Evolutionary conservation across 768 basidiomycete genomes (phyloP), one percentile per base, ranked within the genome.

Genomic region (Tricholoma sp.): DNA sequence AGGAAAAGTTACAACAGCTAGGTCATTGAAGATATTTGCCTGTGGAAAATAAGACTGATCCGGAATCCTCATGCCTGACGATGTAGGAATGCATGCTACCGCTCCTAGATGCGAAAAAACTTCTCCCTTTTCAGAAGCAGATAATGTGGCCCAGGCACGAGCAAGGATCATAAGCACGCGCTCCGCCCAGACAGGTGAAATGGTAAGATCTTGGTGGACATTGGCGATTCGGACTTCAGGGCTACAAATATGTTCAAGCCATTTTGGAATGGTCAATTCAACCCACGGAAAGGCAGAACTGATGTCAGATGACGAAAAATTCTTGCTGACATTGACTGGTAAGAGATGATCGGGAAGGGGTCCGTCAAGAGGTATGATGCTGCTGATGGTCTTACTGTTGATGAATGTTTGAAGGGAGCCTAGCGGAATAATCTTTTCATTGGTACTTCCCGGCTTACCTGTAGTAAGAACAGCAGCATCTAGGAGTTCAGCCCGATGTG

Each of bases 11-110:
- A 94, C 85, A 43, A 92, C 81, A 0, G 95, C 86, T 24, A 96
- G 76, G 68, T 98, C 95, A n/a, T 83, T 80, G 68, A 99, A 98
- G 46, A 98, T 76, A 64, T 91, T 84, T 43, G 88, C 92, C 59
- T 83, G 92, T 10, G 88, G 74, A 66, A 97, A 95, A 71, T 97
- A 98, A 3, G 89, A 73, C 57, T 92, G 83, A 7, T 73, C 72
- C 0, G 95, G 91, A 37, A 71, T 65, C 59, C 83, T 86, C 74
- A 95, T 79, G 6, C 96, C 96, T 14, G 71, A 73, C 19, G 81
- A 83, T 8, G 88, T 91, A 16, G 90, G 89, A 39, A 94, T 80
- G 64, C 88, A 89, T 1, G 83, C 59, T 19, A 82, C 73, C 3
- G 71, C 66, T 52, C 72, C 72, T 31, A 93, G 70, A 21, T 83